These are phyloP conservation scores for Pyrus hybrid DNA, from an alignment of 331 rosid species.

Conservation along the genomic window DNA sequence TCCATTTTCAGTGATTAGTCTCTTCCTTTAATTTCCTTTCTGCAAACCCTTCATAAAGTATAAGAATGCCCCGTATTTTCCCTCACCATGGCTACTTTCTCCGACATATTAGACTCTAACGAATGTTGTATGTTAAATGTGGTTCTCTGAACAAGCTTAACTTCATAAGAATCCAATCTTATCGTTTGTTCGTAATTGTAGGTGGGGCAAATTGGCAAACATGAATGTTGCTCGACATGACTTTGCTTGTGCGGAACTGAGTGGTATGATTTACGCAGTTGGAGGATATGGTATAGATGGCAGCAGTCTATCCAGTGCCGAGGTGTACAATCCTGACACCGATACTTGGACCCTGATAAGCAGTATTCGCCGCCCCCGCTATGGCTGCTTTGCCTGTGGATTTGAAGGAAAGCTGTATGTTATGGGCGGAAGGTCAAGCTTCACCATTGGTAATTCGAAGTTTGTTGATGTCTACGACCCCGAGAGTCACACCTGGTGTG, in stretches of 20 bases:
- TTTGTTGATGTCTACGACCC: conserved; percentile 76
- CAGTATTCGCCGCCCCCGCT: conserved; percentile 87
- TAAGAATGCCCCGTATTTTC: background rate
- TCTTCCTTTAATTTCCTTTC: background rate
- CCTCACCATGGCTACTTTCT: background rate
- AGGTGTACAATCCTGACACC: conserved; percentile 66
- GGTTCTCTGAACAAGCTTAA: background rate
- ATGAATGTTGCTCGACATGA: conserved; percentile 82
- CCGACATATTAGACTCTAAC: background rate
- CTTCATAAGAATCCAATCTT: background rate
- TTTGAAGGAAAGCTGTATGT: conserved; percentile 90
- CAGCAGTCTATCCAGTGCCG: conserved; percentile 64
- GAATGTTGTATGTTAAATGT: background rate
- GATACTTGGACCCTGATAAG: conserved; percentile 63
- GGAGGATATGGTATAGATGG: conserved; percentile 76
- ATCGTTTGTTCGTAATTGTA: conserved; percentile 26
- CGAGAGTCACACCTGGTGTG: conserved; percentile 55
- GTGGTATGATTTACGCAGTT: conserved; percentile 76
- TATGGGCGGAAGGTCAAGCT: conserved; percentile 97
- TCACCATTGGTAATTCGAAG: conserved; percentile 87
- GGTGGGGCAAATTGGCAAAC: conserved; percentile 74
- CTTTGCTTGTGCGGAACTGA: conserved; percentile 82
- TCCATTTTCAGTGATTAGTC: background rate
- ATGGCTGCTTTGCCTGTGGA: conserved; percentile 91
- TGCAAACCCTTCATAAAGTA: background rate